phyloP scores from a whole-genome alignment of 202 grass and related monocot genomes.

The Brachypodium distachyon region DNA sequence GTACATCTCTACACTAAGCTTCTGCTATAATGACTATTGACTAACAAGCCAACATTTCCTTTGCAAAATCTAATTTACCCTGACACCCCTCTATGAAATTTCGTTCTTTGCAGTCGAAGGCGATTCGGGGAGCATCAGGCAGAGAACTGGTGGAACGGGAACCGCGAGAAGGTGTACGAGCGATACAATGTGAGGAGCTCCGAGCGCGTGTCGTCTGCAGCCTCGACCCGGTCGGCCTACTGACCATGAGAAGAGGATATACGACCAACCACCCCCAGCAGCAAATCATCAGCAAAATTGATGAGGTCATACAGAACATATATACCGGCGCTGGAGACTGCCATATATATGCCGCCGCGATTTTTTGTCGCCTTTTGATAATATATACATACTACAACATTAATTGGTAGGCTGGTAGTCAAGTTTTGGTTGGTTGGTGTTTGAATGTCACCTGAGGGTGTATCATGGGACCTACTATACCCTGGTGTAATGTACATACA shows the following conservation, averaged over 20 bases:
- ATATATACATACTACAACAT: neutral
- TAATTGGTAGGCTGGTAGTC: neutral
- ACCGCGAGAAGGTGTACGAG: constrained; percentile 79
- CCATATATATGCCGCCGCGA: neutral
- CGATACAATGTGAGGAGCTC: constrained; percentile 70
- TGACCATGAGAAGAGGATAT: neutral
- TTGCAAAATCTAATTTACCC: neutral
- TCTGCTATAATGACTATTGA: neutral
- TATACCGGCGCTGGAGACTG: neutral
- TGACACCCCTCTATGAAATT: neutral
- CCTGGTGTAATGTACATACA: constrained; percentile 15
- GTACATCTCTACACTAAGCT: neutral
- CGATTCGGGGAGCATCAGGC: constrained; percentile 90
- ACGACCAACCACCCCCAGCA: neutral
- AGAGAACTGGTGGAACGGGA: constrained; percentile 88
- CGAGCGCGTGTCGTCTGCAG: constrained; percentile 48
- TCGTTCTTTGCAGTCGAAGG: constrained; percentile 54
- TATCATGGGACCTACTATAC: neutral
- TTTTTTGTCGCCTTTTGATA: neutral
- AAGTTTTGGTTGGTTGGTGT: neutral
- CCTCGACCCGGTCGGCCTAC: constrained; percentile 37
- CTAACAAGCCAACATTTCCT: neutral
- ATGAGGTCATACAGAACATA: neutral
- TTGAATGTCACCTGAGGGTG: neutral
- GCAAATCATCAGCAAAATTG: neutral